Evolutionary conservation across 345 rosid species (phyloP), one percentile per base, ranked within the genome.

Genomic region (Citropsis articulata): DNA sequence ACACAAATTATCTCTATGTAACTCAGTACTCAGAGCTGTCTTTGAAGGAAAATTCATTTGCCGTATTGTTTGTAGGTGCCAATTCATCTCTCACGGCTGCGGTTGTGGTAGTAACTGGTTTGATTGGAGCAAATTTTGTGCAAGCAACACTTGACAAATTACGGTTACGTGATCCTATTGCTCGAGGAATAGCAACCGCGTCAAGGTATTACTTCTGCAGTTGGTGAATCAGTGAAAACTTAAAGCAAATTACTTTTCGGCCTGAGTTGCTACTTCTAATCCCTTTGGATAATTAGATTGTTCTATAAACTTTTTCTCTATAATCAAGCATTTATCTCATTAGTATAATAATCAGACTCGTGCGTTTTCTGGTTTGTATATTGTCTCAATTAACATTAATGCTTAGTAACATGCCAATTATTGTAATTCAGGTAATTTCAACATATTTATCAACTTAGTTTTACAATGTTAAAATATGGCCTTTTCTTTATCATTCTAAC

Each of bases 41-140:
- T 9, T 38, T 83, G 48, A 65, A 4, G 42, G 71, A 13, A 61
- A 28, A 61, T 5, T 24, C 21, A 31, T 69, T 30, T 62, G 65
- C 66, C 21, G 18, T 68, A 31, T 31, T 77, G 64, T 72, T 76
- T 89, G 79, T 79, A 95, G 93, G 95, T 73, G 89, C 98, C 78
- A 91, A 95, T 87, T 75, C 98, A 38, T 95, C 98, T 69, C 87
- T 95, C 64, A 95, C 95, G 31, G 98, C 98, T n/a, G 98, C 98
- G 38, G 98, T 85, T 48, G 98, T 92, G 75, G 98, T 95, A 64
- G 96, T 90, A 82, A 92, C 97, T 48, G 98, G 98, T 82, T 88
- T 93, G n/a, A 85, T 91, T 66, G 94, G 97, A 74, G 95, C 98
- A 78, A 95, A 95, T 76, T 95, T 93, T 69, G 97, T 93, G 78